phyloP scores from a whole-genome alignment of 2,329 filamentous ascomycete species.

The Arthrobotrys entomopaga region DNA sequence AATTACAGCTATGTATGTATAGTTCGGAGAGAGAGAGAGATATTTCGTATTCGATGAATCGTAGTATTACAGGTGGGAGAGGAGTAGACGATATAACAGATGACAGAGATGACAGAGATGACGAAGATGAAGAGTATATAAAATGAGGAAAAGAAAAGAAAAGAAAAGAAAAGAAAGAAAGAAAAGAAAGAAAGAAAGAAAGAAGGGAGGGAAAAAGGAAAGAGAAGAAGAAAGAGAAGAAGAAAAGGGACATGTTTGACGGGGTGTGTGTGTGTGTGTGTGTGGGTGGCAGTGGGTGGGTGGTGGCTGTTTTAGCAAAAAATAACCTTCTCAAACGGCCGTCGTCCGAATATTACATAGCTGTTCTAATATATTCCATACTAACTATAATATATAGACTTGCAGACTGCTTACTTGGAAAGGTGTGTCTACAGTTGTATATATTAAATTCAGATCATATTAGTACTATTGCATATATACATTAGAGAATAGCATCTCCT shows the following conservation, averaged over 20 bases:
- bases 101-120: not conserved
- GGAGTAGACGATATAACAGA: not conserved
- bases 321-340: conserved; percentile 44
- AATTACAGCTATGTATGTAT: not conserved
- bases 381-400: too few relatives aligned
- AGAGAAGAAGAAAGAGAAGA: conserved; percentile 19
- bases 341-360: not conserved
- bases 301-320: conserved; percentile 9
- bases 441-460: too few relatives aligned
- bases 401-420: too few relatives aligned
- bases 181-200: conserved; percentile 6
- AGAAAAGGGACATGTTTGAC: not conserved
- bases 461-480: too few relatives aligned
- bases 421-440: too few relatives aligned
- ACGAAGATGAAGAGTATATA: not conserved
- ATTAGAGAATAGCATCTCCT: too few relatives aligned
- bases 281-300: not conserved
- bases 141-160: not conserved
- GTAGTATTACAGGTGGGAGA: not conserved
- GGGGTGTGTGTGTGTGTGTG: too few relatives aligned
- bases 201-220: conserved; percentile 19
- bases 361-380: too few relatives aligned
- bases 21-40: not conserved
- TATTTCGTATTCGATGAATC: too few relatives aligned
- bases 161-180: conserved; percentile 15